Evolutionary conservation across 2,329 filamentous ascomycete genomes (phyloP), one percentile per base, ranked within the genome.

Genomic region (Verruconis gallopava): DNA sequence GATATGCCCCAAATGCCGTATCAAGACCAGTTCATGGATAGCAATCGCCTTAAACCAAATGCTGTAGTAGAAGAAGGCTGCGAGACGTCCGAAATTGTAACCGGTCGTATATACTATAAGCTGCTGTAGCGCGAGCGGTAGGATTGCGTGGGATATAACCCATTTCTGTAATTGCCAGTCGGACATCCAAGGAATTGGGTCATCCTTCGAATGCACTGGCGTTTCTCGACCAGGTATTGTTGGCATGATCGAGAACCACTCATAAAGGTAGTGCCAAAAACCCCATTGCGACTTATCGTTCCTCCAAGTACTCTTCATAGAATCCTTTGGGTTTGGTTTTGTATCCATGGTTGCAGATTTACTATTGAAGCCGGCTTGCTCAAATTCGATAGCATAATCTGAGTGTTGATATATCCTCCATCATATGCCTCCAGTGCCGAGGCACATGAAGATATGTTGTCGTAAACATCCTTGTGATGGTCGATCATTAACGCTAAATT

Each of bases 201-300:
- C 64, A 0, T 50, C 50, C 48, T 68, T 68, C 5, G 50, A 25
- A 48, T 65, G 60, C 2, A 63, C 52, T 1, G 64, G 65, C 0
- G 63, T 50, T 0, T 55, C 49, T 15, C 54, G 50, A 25, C 61
- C 48, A 9, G 43, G 15, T 32, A 47, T 42, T 12, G 40, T 42
- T 2, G 40, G 9, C 11, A 33, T 25, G 12, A 42, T 36, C 5
- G 18, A 20, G 4, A 42, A 33, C 6, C 6, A 21, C 2, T 42
- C 40, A 25, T 33, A 33, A 20, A 17, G 5, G 1, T 44, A 11
- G 43, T 50, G n/a, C 36, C 37, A 40, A 11, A 44, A 39, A n/a
- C 36, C 37, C 42, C 42, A 44, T 40, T 39, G 21, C 3, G 14
- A 30, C 30, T 38, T 39, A 19, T 43, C 21, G 12, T 21, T n/a